Evolutionary conservation across 805 yeast genomes (phyloP).

Genomic region (Kluyveromyces lactis): DNA sequence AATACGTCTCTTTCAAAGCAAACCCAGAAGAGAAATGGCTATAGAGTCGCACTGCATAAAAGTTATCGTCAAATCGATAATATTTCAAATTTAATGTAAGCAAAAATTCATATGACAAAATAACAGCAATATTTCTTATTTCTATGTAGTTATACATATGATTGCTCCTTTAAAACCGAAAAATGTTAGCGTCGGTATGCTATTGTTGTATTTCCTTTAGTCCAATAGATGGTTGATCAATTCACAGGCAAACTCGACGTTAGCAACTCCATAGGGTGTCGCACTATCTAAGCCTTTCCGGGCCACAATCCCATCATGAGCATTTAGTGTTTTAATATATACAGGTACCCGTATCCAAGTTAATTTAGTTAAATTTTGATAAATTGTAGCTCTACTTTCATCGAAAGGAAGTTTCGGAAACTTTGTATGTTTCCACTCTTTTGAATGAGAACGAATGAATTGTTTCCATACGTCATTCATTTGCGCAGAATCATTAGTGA

Average conservation of each 20-base stretch:
- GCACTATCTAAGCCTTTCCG: conserved; percentile 48
- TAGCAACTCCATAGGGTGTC: conserved; percentile 20
- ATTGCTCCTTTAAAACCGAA: too few relatives aligned
- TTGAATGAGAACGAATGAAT: conserved; percentile 21
- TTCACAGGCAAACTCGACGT: conserved; percentile 23
- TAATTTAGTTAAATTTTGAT: conserved; percentile 49
- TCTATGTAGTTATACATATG: too few relatives aligned
- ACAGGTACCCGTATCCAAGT: conserved; percentile 76
- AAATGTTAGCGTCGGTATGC: too few relatives aligned
- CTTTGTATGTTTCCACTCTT: conserved; percentile 14
- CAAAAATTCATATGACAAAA: too few relatives aligned
- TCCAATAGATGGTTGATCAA: conserved; percentile 13
- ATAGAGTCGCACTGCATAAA: conserved; percentile 2
- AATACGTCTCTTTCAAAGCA: conserved; percentile 57
- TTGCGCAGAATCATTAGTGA: conserved; percentile 4
- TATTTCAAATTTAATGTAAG: too few relatives aligned
- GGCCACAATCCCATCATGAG: conserved; percentile 84
- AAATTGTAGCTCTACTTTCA: conserved; percentile 33
- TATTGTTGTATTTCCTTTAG: neutral
- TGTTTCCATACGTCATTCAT: conserved; percentile 14
- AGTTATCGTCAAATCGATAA: too few relatives aligned
- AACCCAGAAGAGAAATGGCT: conserved; percentile 93
- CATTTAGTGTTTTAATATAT: conserved; percentile 60
- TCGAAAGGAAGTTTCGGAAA: conserved; percentile 29
- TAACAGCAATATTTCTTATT: too few relatives aligned